These are phyloP conservation scores for Chlamydomonas sp. DNA, from an alignment of 139 green algal species.

Conservation along the genomic window DNA sequence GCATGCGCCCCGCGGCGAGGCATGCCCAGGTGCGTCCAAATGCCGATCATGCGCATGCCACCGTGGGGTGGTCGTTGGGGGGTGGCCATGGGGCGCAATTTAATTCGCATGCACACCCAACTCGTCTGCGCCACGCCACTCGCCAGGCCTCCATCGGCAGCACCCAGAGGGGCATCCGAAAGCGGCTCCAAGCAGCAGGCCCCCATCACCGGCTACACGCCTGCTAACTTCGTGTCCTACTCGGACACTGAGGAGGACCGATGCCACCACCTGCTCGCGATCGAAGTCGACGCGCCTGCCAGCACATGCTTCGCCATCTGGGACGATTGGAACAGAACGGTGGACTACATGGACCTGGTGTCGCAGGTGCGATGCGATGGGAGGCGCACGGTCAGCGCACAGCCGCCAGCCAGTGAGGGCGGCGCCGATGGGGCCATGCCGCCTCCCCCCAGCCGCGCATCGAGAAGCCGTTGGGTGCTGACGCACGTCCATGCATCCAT, in stretches of 20 bases:
- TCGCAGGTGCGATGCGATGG: constrained; percentile 36
- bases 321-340: constrained; percentile 47
- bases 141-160: no score
- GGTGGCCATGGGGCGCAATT: no score
- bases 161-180: no score
- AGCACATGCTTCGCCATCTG: constrained; percentile 44
- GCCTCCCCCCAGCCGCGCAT: neutral
- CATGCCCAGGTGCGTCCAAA: no score
- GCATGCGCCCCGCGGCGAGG: no score
- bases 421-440: neutral
- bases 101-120: no score
- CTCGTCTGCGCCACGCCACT: no score
- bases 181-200: no score
- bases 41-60: no score
- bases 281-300: constrained; percentile 34
- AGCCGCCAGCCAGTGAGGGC: neutral
- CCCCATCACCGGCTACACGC: constrained; percentile 54
- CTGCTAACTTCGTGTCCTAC: constrained; percentile 48
- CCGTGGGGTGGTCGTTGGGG: no score
- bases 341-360: constrained; percentile 59
- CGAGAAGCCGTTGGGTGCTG: neutral
- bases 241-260: constrained; percentile 22
- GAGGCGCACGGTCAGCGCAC: neutral
- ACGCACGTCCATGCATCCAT: neutral
- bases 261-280: constrained; percentile 23